These are phyloP conservation scores for Tylopilus balloui DNA, from an alignment of 768 basidiomycete genomes.

Conservation along the genomic window DNA sequence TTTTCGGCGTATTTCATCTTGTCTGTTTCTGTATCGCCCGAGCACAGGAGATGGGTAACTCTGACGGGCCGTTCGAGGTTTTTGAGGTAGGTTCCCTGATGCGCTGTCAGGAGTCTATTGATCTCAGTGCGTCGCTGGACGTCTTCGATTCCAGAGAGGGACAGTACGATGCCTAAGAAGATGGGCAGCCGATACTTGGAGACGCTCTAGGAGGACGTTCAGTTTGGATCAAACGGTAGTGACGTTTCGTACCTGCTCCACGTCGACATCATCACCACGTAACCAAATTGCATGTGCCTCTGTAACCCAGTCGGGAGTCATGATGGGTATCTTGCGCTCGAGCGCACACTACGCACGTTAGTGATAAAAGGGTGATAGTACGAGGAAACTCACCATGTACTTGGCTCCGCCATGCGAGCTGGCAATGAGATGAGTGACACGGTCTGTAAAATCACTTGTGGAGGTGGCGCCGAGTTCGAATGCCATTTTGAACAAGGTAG, in stretches of 20 bases:
- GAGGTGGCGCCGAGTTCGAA: slow-evolving; percentile 74
- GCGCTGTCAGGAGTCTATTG: slow-evolving; percentile 49
- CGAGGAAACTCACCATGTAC: slow-evolving; percentile 53
- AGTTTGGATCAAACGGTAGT: neutral
- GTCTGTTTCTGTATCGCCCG: slow-evolving; percentile 58
- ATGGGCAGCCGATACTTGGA: slow-evolving; percentile 60
- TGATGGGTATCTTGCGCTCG: slow-evolving; percentile 73
- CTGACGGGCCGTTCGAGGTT: slow-evolving; percentile 71
- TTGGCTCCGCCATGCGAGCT: slow-evolving; percentile 79
- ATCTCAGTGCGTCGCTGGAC: slow-evolving; percentile 57
- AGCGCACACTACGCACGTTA: slow-evolving; percentile 63
- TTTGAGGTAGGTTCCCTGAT: slow-evolving; percentile 70
- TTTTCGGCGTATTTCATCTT: slow-evolving; percentile 79
- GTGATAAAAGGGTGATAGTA: neutral
- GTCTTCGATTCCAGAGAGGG: slow-evolving; percentile 72
- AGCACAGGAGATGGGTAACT: slow-evolving; percentile 84
- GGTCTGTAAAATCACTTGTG: slow-evolving; percentile 71
- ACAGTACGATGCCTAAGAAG: slow-evolving; percentile 67
- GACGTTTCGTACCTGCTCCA: slow-evolving; percentile 46
- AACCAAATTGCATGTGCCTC: slow-evolving; percentile 73
- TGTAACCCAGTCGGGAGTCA: slow-evolving; percentile 72
- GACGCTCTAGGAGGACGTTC: slow-evolving; percentile 44
- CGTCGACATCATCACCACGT: slow-evolving; percentile 72
- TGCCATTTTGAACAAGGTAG: slow-evolving; percentile 68
- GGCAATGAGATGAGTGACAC: slow-evolving; percentile 86